Base-by-base conservation (phyloP, 208 protist genomes). In the Trypanosoma platydactyli region DNA sequence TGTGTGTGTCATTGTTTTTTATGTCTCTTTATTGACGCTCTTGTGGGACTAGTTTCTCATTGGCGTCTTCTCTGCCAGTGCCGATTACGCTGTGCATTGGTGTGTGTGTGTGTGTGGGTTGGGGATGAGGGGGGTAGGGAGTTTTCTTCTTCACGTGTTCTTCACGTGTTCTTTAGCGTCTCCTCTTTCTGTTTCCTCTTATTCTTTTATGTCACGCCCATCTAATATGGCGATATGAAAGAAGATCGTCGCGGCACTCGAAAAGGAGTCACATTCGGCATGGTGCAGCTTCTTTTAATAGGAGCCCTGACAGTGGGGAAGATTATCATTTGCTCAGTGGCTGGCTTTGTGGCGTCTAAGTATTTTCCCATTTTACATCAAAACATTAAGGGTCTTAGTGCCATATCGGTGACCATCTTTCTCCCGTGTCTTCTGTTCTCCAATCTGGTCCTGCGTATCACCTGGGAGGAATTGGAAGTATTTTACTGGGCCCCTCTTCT, bases 381-480 rank as follows among this genome's bases (percentile, higher is more conserved):
- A 40, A 88, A 73, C 30, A 59, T 80, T 48, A 80, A 78, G 25
- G 83, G 83, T 9, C 64, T 93, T 18, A 84, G 72, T 53, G 79
- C 79, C 60, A 83, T 93, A 33, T 77, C 81, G 25, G 69, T 83
- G 33, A 64, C 67, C 11, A 78, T 93, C 1, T 79, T 93, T 25
- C 75, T 93, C 40, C 87, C 87, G 12, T 89, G 81, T 61, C 71
- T 93, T 35, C 69, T 90, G 22, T 90, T 90, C 49, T 71, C 77
- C 0, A 90, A 86, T 42, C 76, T 92, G 3, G 83, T 79, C 15
- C 50, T 89, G 5, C 71, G 68, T 29, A 73, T 92, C n/a, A 84
- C 83, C 5, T 87, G 77, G 83, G 73, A 79, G 35, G 46, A 65
- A 52, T 59, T 89, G 1, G 18, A 62, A 44, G 53, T 77, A 27